phyloP scores from a whole-genome alignment of 2,329 filamentous ascomycete species.

The Fusarium sp. region DNA sequence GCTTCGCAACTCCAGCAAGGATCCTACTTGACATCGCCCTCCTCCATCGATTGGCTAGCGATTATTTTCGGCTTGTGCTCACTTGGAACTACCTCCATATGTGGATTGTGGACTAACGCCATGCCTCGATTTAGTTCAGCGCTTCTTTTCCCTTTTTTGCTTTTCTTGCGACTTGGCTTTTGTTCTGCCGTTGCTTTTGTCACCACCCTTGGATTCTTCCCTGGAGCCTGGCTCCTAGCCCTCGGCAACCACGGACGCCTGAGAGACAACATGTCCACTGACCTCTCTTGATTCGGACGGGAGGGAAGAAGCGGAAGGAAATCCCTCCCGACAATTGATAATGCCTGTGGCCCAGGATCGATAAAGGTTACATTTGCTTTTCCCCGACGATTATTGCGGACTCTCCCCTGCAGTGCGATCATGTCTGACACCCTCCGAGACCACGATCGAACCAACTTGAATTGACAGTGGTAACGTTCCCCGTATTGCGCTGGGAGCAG shows the following conservation, averaged over 20 bases:
- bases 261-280: conserved; percentile 7
- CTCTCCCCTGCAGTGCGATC: conserved; percentile 26
- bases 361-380: conserved; percentile 10
- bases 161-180: conserved; percentile 22
- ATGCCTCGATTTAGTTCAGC: conserved; percentile 37
- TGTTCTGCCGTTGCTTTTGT: conserved; percentile 37
- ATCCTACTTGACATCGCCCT: conserved; percentile 36
- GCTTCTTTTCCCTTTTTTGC: conserved; percentile 41
- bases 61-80: conserved; percentile 33
- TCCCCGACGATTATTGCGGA: conserved; percentile 19
- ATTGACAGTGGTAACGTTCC: conserved; percentile 31
- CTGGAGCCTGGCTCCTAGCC: conserved; percentile 7
- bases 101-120: conserved; percentile 36
- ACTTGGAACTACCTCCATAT: conserved; percentile 39
- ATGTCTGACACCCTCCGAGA: conserved; percentile 30
- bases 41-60: conserved; percentile 42
- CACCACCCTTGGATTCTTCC: conserved; percentile 14
- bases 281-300: conserved; percentile 5
- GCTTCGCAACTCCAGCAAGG: conserved; percentile 29
- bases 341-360: conserved; percentile 1
- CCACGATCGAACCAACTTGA: conserved; percentile 23
- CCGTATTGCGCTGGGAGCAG: conserved; percentile 23
- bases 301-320: conserved; percentile 6
- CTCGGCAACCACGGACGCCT: conserved; percentile 10
- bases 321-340: conserved; percentile 24